Percentiles rank a stretch among this genome's conserved stretches.
phyloP scores from a whole-genome alignment of 257 asterid genomes.

The Datura wrightii region DNA sequence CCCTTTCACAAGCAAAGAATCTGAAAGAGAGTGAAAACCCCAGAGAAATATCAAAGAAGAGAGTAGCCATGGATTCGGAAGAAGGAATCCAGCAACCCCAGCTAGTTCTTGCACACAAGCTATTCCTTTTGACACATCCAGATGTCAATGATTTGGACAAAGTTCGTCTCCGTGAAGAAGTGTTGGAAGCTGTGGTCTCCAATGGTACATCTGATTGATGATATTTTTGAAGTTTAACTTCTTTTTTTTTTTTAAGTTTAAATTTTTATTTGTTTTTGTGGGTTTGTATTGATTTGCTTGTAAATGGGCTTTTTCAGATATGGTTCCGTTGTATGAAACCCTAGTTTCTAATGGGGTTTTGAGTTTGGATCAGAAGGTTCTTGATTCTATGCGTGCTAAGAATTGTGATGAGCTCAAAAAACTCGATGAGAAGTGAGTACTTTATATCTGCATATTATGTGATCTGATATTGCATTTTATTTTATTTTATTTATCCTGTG shows the following conservation, averaged over 20 bases:
- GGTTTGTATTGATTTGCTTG: slow-evolving; percentile 23
- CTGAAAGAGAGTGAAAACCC: not conserved
- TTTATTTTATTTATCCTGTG: not conserved
- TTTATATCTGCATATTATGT: slow-evolving; percentile 23
- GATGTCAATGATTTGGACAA: slow-evolving; percentile 92
- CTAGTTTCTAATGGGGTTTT: slow-evolving; percentile 63
- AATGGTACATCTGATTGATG: slow-evolving; percentile 57
- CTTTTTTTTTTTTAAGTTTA: not conserved
- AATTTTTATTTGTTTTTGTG: not conserved
- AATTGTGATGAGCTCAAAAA: slow-evolving; percentile 70
- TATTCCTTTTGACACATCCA: slow-evolving; percentile 70
- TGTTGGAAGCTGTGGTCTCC: slow-evolving; percentile 62
- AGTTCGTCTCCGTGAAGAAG: slow-evolving; percentile 92
- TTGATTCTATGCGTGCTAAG: slow-evolving; percentile 72
- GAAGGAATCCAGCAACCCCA: slow-evolving; percentile 86
- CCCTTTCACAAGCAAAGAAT: slow-evolving; percentile 21
- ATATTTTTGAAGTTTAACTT: not conserved
- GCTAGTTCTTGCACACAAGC: slow-evolving; percentile 77
- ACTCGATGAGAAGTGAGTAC: slow-evolving; percentile 75
- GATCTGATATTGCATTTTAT: not conserved
- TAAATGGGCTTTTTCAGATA: slow-evolving; percentile 49
- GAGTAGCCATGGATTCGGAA: slow-evolving; percentile 67
- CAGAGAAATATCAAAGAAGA: not conserved
- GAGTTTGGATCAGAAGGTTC: slow-evolving; percentile 71
- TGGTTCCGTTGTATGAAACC: slow-evolving; percentile 85